A percentile compares a stretch with the other conserved stretches of the same genome.
Evolutionary conservation across 2,329 filamentous ascomycete species (phyloP).

Genomic region (Hysterium pulicare): DNA sequence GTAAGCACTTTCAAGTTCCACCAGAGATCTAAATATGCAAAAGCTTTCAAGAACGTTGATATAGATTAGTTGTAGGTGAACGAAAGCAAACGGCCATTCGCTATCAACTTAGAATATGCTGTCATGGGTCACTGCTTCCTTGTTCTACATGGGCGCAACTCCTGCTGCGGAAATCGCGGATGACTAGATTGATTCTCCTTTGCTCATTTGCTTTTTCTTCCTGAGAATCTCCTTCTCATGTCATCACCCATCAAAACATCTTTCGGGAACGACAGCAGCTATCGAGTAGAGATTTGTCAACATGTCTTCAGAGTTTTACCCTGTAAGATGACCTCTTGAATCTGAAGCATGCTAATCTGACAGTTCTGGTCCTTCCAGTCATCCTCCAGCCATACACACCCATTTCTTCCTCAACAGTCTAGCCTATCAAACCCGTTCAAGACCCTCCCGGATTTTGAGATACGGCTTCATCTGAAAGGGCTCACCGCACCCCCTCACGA

Average conservation of each 20-base stretch:
- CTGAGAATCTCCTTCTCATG: no score
- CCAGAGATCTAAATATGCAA: neutral
- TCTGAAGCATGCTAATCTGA: neutral
- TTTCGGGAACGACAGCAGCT: neutral
- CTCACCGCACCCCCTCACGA: constrained; percentile 10
- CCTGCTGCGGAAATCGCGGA: neutral
- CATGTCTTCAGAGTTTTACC: neutral
- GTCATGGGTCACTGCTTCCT: no score
- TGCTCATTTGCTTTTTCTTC: neutral
- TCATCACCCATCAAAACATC: neutral
- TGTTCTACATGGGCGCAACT: no score
- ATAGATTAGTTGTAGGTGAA: no score
- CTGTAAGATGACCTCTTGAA: neutral
- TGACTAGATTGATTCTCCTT: neutral
- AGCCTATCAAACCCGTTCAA: neutral
- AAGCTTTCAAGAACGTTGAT: no score
- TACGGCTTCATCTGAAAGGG: constrained; percentile 7
- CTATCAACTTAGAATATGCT: no score
- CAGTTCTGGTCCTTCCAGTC: neutral
- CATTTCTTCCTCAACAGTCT: no score
- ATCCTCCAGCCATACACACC: neutral
- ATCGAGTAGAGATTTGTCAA: neutral
- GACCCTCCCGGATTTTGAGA: neutral
- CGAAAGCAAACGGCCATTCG: no score
- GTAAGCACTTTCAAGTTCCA: no score